Conservation (phyloP, 257 asterid species). For the Solanum appendiculatum region DNA sequence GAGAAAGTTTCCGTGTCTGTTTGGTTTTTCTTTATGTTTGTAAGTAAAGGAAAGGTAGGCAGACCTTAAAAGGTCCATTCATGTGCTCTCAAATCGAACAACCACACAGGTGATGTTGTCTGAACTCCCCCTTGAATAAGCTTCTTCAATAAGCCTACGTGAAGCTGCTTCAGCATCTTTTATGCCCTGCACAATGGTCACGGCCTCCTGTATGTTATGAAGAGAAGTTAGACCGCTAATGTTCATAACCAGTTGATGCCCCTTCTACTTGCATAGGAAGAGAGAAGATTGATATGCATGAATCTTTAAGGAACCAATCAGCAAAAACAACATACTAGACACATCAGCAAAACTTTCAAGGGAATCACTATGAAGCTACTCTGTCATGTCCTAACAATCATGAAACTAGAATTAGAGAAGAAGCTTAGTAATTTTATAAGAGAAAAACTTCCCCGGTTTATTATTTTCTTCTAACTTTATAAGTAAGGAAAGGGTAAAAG, state of each 20-base stretch:
- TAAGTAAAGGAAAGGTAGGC: neutral
- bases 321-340: neutral
- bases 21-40: neutral
- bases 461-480: neutral
- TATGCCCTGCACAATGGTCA: conserved; percentile 47
- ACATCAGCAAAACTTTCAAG: neutral
- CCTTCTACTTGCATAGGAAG: neutral
- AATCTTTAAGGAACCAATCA: neutral
- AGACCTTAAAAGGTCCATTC: conserved; percentile 5
- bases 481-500: neutral
- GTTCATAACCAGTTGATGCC: neutral
- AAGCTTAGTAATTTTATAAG: neutral
- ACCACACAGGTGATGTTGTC: conserved; percentile 75
- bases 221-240: neutral
- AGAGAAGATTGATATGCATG: neutral
- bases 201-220: conserved; percentile 47
- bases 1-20: neutral
- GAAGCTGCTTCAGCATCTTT: conserved; percentile 62
- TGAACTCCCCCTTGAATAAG: conserved; percentile 54
- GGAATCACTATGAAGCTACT: neutral
- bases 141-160: conserved; percentile 53
- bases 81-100: conserved; percentile 47
- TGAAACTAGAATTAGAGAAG: neutral
- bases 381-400: neutral
- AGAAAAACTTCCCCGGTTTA: neutral